Evolutionary conservation across 768 basidiomycete species (phyloP).

Genomic region (Agrocybe praecox): DNA sequence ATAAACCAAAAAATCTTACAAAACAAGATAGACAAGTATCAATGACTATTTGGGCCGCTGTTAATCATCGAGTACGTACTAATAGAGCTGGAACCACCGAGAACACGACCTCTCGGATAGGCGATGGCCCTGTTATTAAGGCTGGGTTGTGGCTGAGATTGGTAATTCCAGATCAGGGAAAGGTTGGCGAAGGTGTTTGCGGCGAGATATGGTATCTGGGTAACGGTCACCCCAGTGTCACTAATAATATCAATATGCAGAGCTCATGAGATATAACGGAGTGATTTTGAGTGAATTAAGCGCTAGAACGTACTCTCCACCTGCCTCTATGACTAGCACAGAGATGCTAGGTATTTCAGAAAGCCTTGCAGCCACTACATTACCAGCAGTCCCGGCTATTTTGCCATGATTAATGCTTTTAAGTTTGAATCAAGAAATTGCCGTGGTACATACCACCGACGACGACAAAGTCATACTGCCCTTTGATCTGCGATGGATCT

Average conservation of each 20-base stretch:
- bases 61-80: constrained; percentile 23
- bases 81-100: constrained; percentile 33
- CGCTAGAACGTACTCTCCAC: too few species aligned
- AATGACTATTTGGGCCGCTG: not conserved
- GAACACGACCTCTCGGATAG: constrained; percentile 28
- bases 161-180: constrained; percentile 33
- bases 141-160: constrained; percentile 29
- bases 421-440: not conserved
- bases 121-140: constrained; percentile 24
- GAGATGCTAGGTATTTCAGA: not conserved
- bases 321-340: not conserved
- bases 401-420: not conserved
- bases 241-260: too few species aligned
- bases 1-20: constrained; percentile 34
- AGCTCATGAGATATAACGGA: too few species aligned
- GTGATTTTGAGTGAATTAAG: too few species aligned
- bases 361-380: not conserved
- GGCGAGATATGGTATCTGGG: not conserved
- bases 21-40: too few species aligned
- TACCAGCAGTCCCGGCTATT: not conserved
- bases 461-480: not conserved
- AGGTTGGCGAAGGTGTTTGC: not conserved
- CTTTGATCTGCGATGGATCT: not conserved
- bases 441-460: not conserved
- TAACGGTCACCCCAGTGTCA: not conserved